Evolutionary conservation across 1,139 yeast species (phyloP).

Genomic region (Hanseniaspora sp.): DNA sequence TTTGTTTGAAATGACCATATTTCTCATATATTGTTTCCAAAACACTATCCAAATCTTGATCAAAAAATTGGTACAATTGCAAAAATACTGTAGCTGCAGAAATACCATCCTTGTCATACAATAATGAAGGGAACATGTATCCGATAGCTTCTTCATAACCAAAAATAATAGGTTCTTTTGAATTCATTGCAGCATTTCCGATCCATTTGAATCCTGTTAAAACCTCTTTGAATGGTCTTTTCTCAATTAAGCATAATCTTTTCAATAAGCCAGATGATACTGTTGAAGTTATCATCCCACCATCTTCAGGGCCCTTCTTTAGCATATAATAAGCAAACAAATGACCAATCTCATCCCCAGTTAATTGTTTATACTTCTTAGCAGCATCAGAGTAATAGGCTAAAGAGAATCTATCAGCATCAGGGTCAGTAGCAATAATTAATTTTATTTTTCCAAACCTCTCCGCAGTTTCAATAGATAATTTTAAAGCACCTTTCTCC

Average conservation of each 20-base stretch:
- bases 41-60: slow-evolving; percentile 30
- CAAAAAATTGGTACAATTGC: slow-evolving; percentile 46
- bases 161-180: slow-evolving; percentile 46
- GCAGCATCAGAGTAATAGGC: slow-evolving; percentile 25
- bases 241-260: slow-evolving; percentile 54
- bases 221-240: slow-evolving; percentile 64
- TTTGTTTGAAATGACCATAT: slow-evolving; percentile 74
- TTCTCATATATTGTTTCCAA: slow-evolving; percentile 48
- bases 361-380: slow-evolving; percentile 57
- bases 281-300: slow-evolving; percentile 71
- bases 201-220: slow-evolving; percentile 97
- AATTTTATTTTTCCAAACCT: slow-evolving; percentile 34
- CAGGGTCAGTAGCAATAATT: slow-evolving; percentile 88
- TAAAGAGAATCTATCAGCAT: slow-evolving; percentile 81
- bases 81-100: slow-evolving; percentile 71
- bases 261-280: slow-evolving; percentile 76
- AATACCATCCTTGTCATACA: slow-evolving; percentile 85
- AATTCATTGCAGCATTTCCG: slow-evolving; percentile 65
- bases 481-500: slow-evolving; percentile 77
- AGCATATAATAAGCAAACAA: slow-evolving; percentile 62
- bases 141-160: slow-evolving; percentile 96
- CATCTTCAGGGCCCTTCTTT: slow-evolving; percentile 29
- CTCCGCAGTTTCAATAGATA: slow-evolving; percentile 45
- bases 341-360: slow-evolving; percentile 86
- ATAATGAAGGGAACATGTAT: slow-evolving; percentile 70